Conservation (phyloP, 139 green algal species). For the Chlorella sp. region DNA sequence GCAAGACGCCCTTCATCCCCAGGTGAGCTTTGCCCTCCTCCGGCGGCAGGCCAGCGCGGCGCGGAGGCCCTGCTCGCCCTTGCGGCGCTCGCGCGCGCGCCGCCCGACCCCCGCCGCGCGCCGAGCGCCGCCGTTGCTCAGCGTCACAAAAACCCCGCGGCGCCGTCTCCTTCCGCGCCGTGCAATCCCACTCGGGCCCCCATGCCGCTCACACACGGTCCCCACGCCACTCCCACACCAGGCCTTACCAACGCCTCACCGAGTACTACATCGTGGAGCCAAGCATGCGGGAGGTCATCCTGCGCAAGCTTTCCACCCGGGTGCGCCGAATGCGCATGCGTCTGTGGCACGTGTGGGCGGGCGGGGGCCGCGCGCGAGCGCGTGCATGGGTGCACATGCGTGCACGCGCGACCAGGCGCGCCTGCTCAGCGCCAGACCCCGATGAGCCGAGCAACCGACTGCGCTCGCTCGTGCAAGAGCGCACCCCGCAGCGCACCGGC, state of each 20-base stretch:
- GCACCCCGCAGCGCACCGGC: too few species aligned
- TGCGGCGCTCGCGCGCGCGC: neutral
- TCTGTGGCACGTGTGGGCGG: too few species aligned
- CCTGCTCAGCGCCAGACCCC: too few species aligned
- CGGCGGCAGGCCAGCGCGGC: neutral
- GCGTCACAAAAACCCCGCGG: neutral
- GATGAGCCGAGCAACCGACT: too few species aligned
- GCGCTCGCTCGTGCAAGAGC: too few species aligned
- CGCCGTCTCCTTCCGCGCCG: neutral
- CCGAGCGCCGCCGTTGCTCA: neutral
- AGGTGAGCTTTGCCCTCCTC: too few species aligned
- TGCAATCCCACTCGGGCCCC: too few species aligned
- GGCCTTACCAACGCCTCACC: conserved; percentile 53
- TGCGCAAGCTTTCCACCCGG: conserved; percentile 63
- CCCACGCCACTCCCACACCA: neutral
- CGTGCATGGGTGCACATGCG: too few species aligned
- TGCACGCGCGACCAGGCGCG: too few species aligned
- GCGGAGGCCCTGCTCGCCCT: neutral
- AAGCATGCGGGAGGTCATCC: conserved; percentile 37
- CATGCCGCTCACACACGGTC: neutral
- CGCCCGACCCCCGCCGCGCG: neutral
- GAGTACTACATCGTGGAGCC: conserved; percentile 63
- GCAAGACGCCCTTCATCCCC: conserved; percentile 47
- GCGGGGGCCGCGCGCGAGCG: too few species aligned
- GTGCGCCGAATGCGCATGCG: too few species aligned